Evolutionary conservation across 345 rosid species (phyloP), one percentile per base, ranked within the genome.

Genomic region (Salix brachista): DNA sequence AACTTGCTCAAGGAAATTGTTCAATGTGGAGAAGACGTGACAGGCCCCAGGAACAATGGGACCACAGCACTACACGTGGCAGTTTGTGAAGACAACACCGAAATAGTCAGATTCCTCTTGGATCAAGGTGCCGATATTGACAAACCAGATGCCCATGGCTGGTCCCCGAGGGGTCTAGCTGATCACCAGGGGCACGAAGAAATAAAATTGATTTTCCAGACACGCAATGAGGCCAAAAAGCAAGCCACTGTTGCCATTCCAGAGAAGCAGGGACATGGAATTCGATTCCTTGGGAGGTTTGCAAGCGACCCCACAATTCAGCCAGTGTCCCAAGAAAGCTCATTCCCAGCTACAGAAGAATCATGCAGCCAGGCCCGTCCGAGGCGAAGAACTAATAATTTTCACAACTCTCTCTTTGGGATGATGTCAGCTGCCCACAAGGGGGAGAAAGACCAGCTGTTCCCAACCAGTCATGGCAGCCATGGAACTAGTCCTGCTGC

Each of bases 151-250:
- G 72, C 66, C 79, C 84, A 86, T 6, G 85, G 90, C 21, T 93
- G 99, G 97, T 89, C 90, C 8, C 86, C 97, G 0, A 83, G 82
- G 78, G 90, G 84, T 75, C 88, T 95, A 69, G 97, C 97, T 17
- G 97, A 93, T 19, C 97, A 93, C 79, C 97, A 93, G 72, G 96
- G 93, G 5, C 98, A 90, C 21, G 96, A 91, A 68, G 93, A 93
- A 54, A 91, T 93, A 71, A 89, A 85, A 81, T 26, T 28, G 36
- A 42, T 93, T 9, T 91, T 93, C 74, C 74, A 86, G 70, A 78
- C 90, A 13, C 25, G 26, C 41, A 54, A 69, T 39, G 89, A 87
- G n/a, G 66, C 79, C 21, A 80, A 79, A 81, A 69, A 72, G 6
- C 87, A 79, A n/a, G 39, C 92, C 8, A 74, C 80, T 67, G 21